phyloP scores from a whole-genome alignment of 2,329 filamentous ascomycete species.

The Raffaelea arxii region DNA sequence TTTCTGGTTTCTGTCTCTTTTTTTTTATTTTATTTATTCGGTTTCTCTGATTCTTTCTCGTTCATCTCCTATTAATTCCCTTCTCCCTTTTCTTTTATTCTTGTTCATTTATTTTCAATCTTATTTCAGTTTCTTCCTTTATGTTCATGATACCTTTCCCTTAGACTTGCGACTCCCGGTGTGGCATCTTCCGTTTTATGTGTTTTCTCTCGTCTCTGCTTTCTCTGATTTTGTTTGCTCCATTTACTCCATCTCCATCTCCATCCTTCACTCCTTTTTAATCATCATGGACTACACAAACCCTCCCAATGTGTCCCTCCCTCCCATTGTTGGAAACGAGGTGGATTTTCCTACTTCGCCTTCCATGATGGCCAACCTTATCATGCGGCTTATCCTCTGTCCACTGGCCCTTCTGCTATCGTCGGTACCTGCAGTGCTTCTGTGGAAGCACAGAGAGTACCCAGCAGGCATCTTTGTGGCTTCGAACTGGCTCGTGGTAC shows the following conservation, averaged over 20 bases:
- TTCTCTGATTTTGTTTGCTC: too few relatives aligned
- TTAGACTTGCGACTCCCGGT: too few relatives aligned
- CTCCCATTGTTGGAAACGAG: too few relatives aligned
- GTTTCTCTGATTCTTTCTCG: too few relatives aligned
- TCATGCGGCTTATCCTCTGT: constrained; percentile 37
- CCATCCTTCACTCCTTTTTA: background rate
- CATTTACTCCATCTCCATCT: constrained; percentile 1
- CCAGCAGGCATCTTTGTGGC: constrained; percentile 40
- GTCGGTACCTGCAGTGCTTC: constrained; percentile 40
- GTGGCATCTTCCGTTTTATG: too few relatives aligned
- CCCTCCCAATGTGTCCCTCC: background rate
- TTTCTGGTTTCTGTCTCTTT: background rate
- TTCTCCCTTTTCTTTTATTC: background rate
- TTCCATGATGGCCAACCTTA: constrained; percentile 39
- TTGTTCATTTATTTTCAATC: background rate
- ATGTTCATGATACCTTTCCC: too few relatives aligned
- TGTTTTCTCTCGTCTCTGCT: too few relatives aligned
- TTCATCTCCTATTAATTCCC: background rate
- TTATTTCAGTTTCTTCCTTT: background rate
- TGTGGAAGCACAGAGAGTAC: constrained; percentile 44
- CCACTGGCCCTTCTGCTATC: constrained; percentile 34
- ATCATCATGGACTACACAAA: background rate
- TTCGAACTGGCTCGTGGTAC: constrained; percentile 35
- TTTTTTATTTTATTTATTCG: background rate
- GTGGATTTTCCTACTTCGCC: too few relatives aligned